Conservation (phyloP, 2,329 filamentous ascomycete species). For the Amesomyces nigricolor region DNA sequence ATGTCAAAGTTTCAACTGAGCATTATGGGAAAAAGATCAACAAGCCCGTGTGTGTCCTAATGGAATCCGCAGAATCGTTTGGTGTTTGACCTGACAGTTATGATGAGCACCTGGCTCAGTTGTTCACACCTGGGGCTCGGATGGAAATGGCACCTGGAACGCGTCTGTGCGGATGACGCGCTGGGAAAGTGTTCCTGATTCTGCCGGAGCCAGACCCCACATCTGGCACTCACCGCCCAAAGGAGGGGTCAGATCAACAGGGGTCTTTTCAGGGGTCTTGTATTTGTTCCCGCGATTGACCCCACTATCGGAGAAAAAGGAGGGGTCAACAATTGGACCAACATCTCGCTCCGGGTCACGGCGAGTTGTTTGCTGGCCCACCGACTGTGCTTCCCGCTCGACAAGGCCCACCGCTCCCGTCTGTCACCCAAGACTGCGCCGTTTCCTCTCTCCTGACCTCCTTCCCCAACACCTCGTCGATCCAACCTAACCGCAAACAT, state of each 20-base stretch:
- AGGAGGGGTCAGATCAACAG: not conserved
- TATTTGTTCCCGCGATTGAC: not conserved
- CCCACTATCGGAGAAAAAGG: conserved; percentile 9
- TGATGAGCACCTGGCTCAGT: not conserved
- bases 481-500: conserved; percentile 34
- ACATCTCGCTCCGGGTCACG: not conserved
- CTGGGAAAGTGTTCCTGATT: conserved; percentile 6
- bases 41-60: no score
- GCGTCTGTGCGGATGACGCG: conserved; percentile 11
- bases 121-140: not conserved
- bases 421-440: not conserved
- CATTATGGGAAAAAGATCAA: no score
- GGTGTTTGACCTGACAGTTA: not conserved
- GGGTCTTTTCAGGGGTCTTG: conserved; percentile 3
- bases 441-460: not conserved
- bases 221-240: conserved; percentile 1
- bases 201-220: conserved; percentile 1
- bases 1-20: no score
- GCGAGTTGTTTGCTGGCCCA: not conserved
- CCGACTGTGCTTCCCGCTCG: not conserved
- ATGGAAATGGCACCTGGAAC: not conserved
- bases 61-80: no score
- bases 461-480: not conserved
- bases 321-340: conserved; percentile 12
- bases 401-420: not conserved